These are phyloP conservation scores for Rhizopus stolonifer DNA, from an alignment of 371 early-diverging fungal genomes.

Conservation along the genomic window DNA sequence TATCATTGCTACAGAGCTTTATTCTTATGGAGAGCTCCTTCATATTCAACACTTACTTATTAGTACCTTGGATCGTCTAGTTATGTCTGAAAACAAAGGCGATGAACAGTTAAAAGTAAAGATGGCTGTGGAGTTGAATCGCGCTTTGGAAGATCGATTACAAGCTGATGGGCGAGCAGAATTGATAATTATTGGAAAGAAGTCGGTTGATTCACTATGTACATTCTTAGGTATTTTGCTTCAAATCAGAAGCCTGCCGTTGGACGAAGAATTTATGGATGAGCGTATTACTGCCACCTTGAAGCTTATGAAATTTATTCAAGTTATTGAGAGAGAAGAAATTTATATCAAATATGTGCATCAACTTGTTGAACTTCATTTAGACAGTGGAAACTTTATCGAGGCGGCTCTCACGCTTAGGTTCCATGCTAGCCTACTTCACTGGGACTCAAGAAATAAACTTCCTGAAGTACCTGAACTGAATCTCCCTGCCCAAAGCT, in stretches of 20 bases:
- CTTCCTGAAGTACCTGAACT: conserved; percentile 54
- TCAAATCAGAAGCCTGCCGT: conserved; percentile 59
- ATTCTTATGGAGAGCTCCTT: conserved; percentile 48
- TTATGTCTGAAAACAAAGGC: conserved; percentile 61
- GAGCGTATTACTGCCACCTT: conserved; percentile 65
- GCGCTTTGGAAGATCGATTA: conserved; percentile 30
- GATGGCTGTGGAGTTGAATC: conserved; percentile 36
- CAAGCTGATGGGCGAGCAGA: conserved; percentile 17
- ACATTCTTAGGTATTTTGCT: conserved; percentile 58
- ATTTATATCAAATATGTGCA: conserved; percentile 77
- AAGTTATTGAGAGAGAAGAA: conserved; percentile 60
- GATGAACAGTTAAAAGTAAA: conserved; percentile 40
- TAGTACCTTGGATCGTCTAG: conserved; percentile 61
- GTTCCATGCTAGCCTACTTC: conserved; percentile 67
- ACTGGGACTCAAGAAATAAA: conserved; percentile 59
- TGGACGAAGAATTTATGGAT: conserved; percentile 64
- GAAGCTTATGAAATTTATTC: conserved; percentile 66
- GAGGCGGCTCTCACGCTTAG: conserved; percentile 74
- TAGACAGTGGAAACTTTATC: conserved; percentile 56
- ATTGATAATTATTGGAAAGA: conserved; percentile 24
- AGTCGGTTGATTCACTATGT: conserved; percentile 54
- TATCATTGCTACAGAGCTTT: conserved; percentile 63
- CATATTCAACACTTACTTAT: conserved; percentile 62
- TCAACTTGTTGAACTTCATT: conserved; percentile 61
- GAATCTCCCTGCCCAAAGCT: conserved; percentile 50